Conservation (phyloP, 371 early-diverging fungal species). For the Mucor indicus region DNA sequence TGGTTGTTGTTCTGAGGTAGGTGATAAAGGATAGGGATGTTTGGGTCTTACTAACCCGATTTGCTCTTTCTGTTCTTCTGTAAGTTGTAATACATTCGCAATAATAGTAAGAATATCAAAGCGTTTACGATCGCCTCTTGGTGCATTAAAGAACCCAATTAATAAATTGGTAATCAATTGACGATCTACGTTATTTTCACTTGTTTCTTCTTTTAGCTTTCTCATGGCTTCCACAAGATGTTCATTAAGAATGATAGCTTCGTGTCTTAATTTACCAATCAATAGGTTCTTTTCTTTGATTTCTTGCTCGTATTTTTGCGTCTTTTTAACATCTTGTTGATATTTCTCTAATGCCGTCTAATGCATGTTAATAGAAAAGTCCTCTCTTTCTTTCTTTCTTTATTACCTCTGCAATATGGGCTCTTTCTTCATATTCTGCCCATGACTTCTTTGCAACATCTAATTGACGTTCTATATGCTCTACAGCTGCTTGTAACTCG, state of each 20-base stretch:
- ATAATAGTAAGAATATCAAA: conserved; percentile 88
- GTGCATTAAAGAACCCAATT: conserved; percentile 79
- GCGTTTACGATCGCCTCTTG: conserved; percentile 84
- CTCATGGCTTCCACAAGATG: conserved; percentile 86
- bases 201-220: conserved; percentile 73
- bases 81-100: conserved; percentile 81
- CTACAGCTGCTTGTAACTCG: conserved; percentile 77
- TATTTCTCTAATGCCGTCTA: conserved; percentile 52
- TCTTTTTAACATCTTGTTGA: conserved; percentile 56
- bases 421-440: conserved; percentile 60
- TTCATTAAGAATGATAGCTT: conserved; percentile 80
- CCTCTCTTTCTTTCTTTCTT: background rate
- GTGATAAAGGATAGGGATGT: conserved; percentile 10
- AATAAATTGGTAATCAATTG: conserved; percentile 83
- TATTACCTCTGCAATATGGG: conserved; percentile 59
- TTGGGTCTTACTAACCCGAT: conserved; percentile 71
- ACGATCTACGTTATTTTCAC: conserved; percentile 80
- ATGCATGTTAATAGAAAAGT: too few relatives aligned
- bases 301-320: conserved; percentile 66
- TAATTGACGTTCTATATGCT: conserved; percentile 61
- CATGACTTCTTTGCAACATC: conserved; percentile 47
- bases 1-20: conserved; percentile 27
- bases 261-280: conserved; percentile 80
- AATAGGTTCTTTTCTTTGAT: conserved; percentile 71
- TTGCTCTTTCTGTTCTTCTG: conserved; percentile 83